A percentile compares a stretch with the other conserved stretches of the same genome.
These are phyloP conservation scores for Begonia peltatifolia DNA, from an alignment of 306 rosid genomes.

Conservation along the genomic window DNA sequence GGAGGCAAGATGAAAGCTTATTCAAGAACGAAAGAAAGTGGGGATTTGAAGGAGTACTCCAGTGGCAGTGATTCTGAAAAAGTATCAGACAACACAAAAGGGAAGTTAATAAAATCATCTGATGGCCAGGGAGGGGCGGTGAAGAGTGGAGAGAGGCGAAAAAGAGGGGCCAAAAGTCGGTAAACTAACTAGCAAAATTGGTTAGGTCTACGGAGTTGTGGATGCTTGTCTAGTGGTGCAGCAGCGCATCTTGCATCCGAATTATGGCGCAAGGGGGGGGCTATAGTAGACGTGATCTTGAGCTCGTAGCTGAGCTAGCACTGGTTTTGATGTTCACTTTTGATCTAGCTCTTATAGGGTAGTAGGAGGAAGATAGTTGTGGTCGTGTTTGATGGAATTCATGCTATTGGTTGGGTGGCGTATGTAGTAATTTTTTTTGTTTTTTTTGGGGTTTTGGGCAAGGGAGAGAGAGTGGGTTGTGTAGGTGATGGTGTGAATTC, in stretches of 20 bases:
- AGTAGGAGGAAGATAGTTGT: too few species aligned
- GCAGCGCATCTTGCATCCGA: background rate
- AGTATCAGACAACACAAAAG: constrained; percentile 27
- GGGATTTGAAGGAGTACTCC: constrained; percentile 22
- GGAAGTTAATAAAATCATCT: constrained; percentile 31
- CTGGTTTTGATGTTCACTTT: too few species aligned
- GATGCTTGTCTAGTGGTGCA: background rate
- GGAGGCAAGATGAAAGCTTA: constrained; percentile 38
- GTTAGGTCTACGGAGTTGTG: too few species aligned
- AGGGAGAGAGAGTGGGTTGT: too few species aligned
- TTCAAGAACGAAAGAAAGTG: constrained; percentile 28
- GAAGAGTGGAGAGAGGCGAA: constrained; percentile 68
- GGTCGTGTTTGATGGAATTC: too few species aligned
- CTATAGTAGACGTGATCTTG: too few species aligned
- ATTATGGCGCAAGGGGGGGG: background rate
- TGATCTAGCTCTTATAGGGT: too few species aligned
- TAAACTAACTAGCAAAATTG: background rate
- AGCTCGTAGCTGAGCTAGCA: too few species aligned
- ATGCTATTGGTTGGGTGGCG: too few species aligned
- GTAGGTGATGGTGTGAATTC: too few species aligned
- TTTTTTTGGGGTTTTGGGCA: too few species aligned
- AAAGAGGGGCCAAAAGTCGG: constrained; percentile 32
- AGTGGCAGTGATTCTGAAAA: constrained; percentile 15
- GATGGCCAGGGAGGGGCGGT: constrained; percentile 31
- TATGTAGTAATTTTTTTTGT: too few species aligned